Conservation (phyloP, 495 filamentous ascomycete species). For the Cercophora newfieldiana region DNA sequence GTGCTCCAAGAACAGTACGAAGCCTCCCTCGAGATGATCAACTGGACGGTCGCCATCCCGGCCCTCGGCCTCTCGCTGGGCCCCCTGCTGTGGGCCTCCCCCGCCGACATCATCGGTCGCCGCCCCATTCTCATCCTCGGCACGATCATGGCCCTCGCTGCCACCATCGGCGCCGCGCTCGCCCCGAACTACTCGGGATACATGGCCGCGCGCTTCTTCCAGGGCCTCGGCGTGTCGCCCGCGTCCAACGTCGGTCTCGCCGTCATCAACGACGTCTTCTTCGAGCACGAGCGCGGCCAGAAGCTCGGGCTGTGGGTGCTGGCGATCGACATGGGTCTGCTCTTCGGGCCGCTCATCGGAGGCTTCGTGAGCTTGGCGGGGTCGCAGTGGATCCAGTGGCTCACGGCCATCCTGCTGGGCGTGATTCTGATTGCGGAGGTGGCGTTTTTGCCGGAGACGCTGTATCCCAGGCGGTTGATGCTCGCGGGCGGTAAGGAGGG, state of each 20-base stretch:
- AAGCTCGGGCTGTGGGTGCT: slow-evolving; percentile 66
- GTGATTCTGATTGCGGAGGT: slow-evolving; percentile 52
- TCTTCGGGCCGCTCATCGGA: slow-evolving; percentile 59
- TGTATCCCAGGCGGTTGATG: slow-evolving; percentile 59
- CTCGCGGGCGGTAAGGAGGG: slow-evolving; percentile 29
- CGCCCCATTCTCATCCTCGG: slow-evolving; percentile 56
- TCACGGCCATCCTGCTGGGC: slow-evolving; percentile 59
- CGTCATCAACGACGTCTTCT: slow-evolving; percentile 59
- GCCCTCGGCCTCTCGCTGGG: slow-evolving; percentile 59
- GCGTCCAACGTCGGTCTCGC: slow-evolving; percentile 62
- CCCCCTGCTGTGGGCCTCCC: slow-evolving; percentile 59
- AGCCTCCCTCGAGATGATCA: slow-evolving; percentile 54
- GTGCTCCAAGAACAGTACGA: slow-evolving; percentile 52
- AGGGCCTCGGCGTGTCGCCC: slow-evolving; percentile 61
- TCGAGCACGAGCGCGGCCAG: slow-evolving; percentile 60
- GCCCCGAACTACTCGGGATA: slow-evolving; percentile 51
- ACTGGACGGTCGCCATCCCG: slow-evolving; percentile 66
- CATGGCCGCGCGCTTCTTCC: slow-evolving; percentile 62
- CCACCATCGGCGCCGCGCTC: slow-evolving; percentile 54
- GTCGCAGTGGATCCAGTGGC: slow-evolving; percentile 59
- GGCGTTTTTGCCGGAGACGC: slow-evolving; percentile 58
- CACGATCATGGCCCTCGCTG: slow-evolving; percentile 53
- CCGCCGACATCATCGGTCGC: slow-evolving; percentile 60
- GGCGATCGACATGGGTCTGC: slow-evolving; percentile 56
- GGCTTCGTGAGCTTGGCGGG: slow-evolving; percentile 56